phyloP scores from a whole-genome alignment of 2,329 filamentous ascomycete species.

The Endocalyx cinctus region DNA sequence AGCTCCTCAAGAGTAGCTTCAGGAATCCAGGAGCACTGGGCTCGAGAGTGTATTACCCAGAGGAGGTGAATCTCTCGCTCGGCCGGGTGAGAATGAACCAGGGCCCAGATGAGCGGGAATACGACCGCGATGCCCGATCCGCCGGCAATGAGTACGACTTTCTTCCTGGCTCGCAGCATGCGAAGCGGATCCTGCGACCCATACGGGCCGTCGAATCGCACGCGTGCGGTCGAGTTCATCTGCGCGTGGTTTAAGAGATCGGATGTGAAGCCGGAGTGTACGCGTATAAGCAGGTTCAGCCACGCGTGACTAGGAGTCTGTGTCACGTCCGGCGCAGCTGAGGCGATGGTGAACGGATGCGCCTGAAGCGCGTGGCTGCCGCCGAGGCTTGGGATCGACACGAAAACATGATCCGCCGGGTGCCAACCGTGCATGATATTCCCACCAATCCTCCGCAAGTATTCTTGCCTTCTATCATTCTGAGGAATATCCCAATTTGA shows the following conservation, averaged over 20 bases:
- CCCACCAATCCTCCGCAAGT: conserved; percentile 15
- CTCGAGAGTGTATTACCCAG: conserved; percentile 53
- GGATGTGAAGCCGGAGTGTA: conserved; percentile 55
- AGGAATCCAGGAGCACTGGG: conserved; percentile 52
- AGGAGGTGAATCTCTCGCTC: conserved; percentile 43
- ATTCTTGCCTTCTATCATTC: conserved; percentile 3
- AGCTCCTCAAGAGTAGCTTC: conserved; percentile 44
- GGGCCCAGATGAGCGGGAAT: conserved; percentile 55
- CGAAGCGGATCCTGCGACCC: conserved; percentile 52
- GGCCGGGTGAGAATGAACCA: conserved; percentile 26
- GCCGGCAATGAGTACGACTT: conserved; percentile 54
- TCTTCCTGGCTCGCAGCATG: conserved; percentile 43
- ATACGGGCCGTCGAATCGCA: conserved; percentile 62
- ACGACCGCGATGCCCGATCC: conserved; percentile 62
- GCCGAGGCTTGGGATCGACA: conserved; percentile 53
- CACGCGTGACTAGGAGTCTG: conserved; percentile 37
- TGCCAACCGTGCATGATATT: conserved; percentile 50
- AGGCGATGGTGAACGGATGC: conserved; percentile 65
- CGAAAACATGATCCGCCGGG: conserved; percentile 60
- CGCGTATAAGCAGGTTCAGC: conserved; percentile 55
- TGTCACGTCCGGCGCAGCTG: conserved; percentile 40
- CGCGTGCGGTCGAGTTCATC: conserved; percentile 34
- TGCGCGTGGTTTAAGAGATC: conserved; percentile 49
- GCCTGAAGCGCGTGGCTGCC: conserved; percentile 51
- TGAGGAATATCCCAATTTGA: conserved; percentile 31